phyloP scores from a whole-genome alignment of 2,329 filamentous ascomycete species.

The Diaporthe citrichinensis region DNA sequence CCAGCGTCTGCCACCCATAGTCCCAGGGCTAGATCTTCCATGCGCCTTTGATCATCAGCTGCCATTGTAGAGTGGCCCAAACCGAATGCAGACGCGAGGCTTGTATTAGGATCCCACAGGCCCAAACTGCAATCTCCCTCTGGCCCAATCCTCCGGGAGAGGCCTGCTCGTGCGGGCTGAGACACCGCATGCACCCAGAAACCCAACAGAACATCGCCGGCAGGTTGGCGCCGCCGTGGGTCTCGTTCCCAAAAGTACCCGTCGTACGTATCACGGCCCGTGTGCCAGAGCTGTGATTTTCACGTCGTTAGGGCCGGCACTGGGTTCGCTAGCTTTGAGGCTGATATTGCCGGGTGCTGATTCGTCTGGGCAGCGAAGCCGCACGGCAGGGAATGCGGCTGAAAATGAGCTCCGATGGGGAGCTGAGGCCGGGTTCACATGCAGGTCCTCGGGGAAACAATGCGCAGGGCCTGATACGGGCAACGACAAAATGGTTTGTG shows the following conservation, averaged over 20 bases:
- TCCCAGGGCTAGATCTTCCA: background rate
- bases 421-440: background rate
- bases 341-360: constrained; percentile 15
- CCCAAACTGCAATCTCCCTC: background rate
- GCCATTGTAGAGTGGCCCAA: background rate
- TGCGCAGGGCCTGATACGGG: background rate
- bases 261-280: background rate
- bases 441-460: background rate
- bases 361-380: constrained; percentile 25
- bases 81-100: constrained; percentile 1
- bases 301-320: background rate
- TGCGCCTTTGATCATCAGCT: background rate
- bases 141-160: background rate
- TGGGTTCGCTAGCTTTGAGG: background rate
- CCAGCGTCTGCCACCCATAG: background rate
- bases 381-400: constrained; percentile 30
- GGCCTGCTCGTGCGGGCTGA: background rate
- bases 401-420: background rate
- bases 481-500: background rate
- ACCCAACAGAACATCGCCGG: background rate
- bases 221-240: background rate
- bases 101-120: constrained; percentile 9
- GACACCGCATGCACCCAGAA: background rate
- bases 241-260: background rate
- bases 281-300: background rate